Evolutionary conservation across 805 yeast genomes (phyloP).

Genomic region (Ogataea zsoltii): DNA sequence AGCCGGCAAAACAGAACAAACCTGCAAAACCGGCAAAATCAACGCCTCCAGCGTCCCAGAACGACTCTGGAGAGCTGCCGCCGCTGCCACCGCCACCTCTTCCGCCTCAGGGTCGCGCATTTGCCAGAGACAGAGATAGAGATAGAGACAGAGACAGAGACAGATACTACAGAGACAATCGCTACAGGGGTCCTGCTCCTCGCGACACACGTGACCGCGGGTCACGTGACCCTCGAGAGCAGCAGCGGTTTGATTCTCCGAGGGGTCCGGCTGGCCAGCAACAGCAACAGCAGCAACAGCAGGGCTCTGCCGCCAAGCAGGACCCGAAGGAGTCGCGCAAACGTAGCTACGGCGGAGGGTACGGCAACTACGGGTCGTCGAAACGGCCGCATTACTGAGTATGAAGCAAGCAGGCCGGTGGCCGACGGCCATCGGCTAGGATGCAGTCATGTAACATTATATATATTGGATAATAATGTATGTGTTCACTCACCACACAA

Average conservation of each 20-base stretch:
- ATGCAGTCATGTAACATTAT: too few relatives aligned
- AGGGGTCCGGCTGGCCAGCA: neutral
- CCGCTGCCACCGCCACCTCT: constrained; percentile 22
- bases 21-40: constrained; percentile 1
- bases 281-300: too few relatives aligned
- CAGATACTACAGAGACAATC: neutral
- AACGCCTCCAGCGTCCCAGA: neutral
- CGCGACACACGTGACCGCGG: constrained; percentile 1
- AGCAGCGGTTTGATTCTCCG: constrained; percentile 1
- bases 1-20: constrained; percentile 1
- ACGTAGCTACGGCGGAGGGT: constrained; percentile 14
- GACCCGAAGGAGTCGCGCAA: constrained; percentile 9
- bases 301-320: neutral
- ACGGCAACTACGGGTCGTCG: constrained; percentile 8
- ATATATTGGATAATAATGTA: too few relatives aligned
- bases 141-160: constrained; percentile 7
- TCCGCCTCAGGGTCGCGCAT: constrained; percentile 8
- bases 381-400: constrained; percentile 19
- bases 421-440: too few relatives aligned
- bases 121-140: constrained; percentile 2
- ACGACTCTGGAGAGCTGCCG: neutral
- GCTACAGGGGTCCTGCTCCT: neutral
- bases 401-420: too few relatives aligned
- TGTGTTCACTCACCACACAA: too few relatives aligned
- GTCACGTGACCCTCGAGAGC: constrained; percentile 6